These are phyloP conservation scores for Adansonia grandidieri DNA, from an alignment of 441 rosid genomes.

Conservation along the genomic window DNA sequence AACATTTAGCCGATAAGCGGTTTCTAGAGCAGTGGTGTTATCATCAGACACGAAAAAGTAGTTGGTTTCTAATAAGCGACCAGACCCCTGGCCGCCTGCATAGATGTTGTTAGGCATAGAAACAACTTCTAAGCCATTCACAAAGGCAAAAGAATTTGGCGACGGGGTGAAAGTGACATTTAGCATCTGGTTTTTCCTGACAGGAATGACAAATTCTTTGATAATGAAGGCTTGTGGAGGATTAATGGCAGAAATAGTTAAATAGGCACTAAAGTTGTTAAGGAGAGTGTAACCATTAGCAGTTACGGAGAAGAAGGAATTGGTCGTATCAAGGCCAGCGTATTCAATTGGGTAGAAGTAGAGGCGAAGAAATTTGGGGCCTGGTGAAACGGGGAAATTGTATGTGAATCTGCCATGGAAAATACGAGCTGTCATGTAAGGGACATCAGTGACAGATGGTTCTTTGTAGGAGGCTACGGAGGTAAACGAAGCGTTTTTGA, in stretches of 20 bases:
- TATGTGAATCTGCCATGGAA: too few species aligned
- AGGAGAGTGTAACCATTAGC: conserved; percentile 15
- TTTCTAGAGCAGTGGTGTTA: too few species aligned
- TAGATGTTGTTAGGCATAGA: not conserved
- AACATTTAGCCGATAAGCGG: too few species aligned
- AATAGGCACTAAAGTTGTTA: conserved; percentile 24
- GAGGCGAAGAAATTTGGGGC: conserved; percentile 28
- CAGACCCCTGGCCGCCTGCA: not conserved
- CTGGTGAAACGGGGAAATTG: not conserved
- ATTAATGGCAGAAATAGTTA: not conserved
- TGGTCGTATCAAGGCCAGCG: not conserved
- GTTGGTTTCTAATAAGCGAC: not conserved
- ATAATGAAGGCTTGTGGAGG: too few species aligned
- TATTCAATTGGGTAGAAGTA: conserved; percentile 22
- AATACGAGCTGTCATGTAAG: too few species aligned
- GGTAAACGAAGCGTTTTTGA: too few species aligned
- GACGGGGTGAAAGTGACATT: too few species aligned
- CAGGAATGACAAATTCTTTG: not conserved
- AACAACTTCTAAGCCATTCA: not conserved
- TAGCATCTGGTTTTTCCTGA: too few species aligned
- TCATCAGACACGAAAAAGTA: not conserved
- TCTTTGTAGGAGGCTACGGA: too few species aligned
- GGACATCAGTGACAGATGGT: too few species aligned
- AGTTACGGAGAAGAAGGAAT: conserved; percentile 27
- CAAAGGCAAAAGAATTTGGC: not conserved